Base-by-base conservation (phyloP, 306 rosid species). In the Luffa acutangula region DNA sequence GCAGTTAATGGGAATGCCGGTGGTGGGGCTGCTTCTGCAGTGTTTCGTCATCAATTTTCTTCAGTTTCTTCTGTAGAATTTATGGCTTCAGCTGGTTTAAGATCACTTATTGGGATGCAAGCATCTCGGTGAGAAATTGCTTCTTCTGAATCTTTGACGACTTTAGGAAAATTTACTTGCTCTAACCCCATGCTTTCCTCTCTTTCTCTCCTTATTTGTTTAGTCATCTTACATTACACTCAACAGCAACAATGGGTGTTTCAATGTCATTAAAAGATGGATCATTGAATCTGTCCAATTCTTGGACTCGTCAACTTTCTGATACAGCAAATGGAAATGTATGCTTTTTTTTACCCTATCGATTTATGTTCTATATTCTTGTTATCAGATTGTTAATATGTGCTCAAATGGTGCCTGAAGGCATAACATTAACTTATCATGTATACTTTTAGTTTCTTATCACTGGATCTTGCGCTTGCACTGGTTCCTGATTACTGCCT, bases 291-390 rank as follows among this genome's bases (percentile, higher is more conserved):
- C 97, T 95, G 78, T 87, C 99, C 71, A 95, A 95, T 83, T 77
- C 86, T 45, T 95, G 99, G 99, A 89, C 89, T 56, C 99, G 99
- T 60, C 97, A 92, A 85, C 85, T 95, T 65, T 91, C 99, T 79
- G 94, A 92, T 72, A 90, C 92, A 78, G 80, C 97, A 63, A 82
- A 82, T 37, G 99, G 96, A 87, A 87, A 88, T 91, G 99, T 91
- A 87, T 74, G 83, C 80, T 70, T 21, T 79, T 43, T 52, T 81
- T 3, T 7, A 14, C 7, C 74, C 82, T 73, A 33, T 65, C 33
- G 56, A 64, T 12, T 79, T 82, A 66, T 45, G 65, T 34, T 72
- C 20, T 71, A 5, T 46, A 46, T 46, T 71, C 5, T 43, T 46
- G 17, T 20, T 62, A 46, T 46, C 76, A 15, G 62, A 33, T 48